These are phyloP conservation scores for Artomyces pyxidatus DNA, from an alignment of 768 basidiomycete species.

Conservation along the genomic window DNA sequence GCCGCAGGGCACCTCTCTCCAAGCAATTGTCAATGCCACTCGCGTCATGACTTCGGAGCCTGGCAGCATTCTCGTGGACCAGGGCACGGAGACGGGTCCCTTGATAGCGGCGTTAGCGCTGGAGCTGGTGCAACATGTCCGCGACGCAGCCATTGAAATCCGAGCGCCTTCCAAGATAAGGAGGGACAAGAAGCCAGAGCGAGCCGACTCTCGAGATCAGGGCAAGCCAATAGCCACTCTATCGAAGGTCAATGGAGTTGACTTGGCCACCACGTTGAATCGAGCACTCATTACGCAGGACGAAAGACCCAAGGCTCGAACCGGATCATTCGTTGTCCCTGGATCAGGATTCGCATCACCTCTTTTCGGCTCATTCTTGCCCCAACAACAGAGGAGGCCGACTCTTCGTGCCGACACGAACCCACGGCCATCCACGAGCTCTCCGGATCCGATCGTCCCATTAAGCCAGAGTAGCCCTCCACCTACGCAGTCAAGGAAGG, in stretches of 20 bases:
- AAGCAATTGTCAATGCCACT: slow-evolving; percentile 75
- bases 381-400: slow-evolving; percentile 40
- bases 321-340: slow-evolving; percentile 36
- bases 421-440: background rate
- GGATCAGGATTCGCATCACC: slow-evolving; percentile 39
- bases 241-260: slow-evolving; percentile 25
- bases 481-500: slow-evolving; percentile 23
- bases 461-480: slow-evolving; percentile 9
- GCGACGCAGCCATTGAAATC: slow-evolving; percentile 51
- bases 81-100: slow-evolving; percentile 52
- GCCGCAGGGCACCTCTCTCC: slow-evolving; percentile 57
- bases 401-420: slow-evolving; percentile 22
- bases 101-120: slow-evolving; percentile 60
- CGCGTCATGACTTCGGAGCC: slow-evolving; percentile 83
- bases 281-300: slow-evolving; percentile 14
- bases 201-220: slow-evolving; percentile 5
- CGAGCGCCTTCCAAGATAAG: slow-evolving; percentile 44
- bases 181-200: slow-evolving; percentile 19
- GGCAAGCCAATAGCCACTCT: slow-evolving; percentile 9
- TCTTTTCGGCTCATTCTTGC: slow-evolving; percentile 51
- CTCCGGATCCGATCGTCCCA: slow-evolving; percentile 8
- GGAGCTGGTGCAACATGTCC: slow-evolving; percentile 56
- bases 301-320: slow-evolving; percentile 19
- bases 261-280: slow-evolving; percentile 31
- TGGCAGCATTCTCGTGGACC: slow-evolving; percentile 63